These are phyloP conservation scores for Apiospora saccharicola DNA, from an alignment of 2,329 filamentous ascomycete genomes.

Conservation along the genomic window DNA sequence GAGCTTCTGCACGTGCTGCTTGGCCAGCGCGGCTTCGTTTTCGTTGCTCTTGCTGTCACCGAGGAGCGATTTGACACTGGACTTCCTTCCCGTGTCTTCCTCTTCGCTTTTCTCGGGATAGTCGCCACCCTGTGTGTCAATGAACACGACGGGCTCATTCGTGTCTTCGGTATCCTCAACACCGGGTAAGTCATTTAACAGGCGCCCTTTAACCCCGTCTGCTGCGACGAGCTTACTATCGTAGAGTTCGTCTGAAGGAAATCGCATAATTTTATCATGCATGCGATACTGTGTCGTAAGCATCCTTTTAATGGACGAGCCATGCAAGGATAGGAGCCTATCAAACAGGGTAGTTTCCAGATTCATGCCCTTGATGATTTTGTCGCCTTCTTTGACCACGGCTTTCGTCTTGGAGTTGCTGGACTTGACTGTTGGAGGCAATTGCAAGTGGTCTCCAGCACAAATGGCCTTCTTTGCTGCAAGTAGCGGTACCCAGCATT, in stretches of 20 bases:
- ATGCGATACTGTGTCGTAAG: slow-evolving; percentile 97
- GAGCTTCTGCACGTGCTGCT: slow-evolving; percentile 76
- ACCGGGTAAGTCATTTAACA: slow-evolving; percentile 75
- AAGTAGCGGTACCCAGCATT: slow-evolving; percentile 93
- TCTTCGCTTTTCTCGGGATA: slow-evolving; percentile 86
- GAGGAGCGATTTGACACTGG: slow-evolving; percentile 52
- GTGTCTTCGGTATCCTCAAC: slow-evolving; percentile 87
- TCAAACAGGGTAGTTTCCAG: slow-evolving; percentile 95
- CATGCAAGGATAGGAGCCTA: slow-evolving; percentile 82
- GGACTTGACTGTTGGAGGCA: slow-evolving; percentile 94
- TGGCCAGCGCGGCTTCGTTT: slow-evolving; percentile 84
- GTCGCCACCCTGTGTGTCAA: slow-evolving; percentile 94
- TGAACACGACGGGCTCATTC: slow-evolving; percentile 86
- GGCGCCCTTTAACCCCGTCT: slow-evolving; percentile 75
- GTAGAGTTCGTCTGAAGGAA: slow-evolving; percentile 90
- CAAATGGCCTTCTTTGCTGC: slow-evolving; percentile 84
- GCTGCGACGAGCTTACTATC: slow-evolving; percentile 82
- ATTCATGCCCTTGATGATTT: slow-evolving; percentile 59
- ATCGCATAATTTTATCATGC: slow-evolving; percentile 95
- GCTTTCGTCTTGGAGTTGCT: slow-evolving; percentile 60
- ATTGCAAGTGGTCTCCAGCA: slow-evolving; percentile 91
- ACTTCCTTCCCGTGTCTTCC: slow-evolving; percentile 62
- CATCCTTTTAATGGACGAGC: slow-evolving; percentile 87
- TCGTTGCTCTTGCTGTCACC: slow-evolving; percentile 73
- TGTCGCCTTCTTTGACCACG: slow-evolving; percentile 44